These are phyloP conservation scores for Apiotrichum mycotoxinovorans DNA, from an alignment of 1,284 basidiomycete genomes.

Conservation along the genomic window DNA sequence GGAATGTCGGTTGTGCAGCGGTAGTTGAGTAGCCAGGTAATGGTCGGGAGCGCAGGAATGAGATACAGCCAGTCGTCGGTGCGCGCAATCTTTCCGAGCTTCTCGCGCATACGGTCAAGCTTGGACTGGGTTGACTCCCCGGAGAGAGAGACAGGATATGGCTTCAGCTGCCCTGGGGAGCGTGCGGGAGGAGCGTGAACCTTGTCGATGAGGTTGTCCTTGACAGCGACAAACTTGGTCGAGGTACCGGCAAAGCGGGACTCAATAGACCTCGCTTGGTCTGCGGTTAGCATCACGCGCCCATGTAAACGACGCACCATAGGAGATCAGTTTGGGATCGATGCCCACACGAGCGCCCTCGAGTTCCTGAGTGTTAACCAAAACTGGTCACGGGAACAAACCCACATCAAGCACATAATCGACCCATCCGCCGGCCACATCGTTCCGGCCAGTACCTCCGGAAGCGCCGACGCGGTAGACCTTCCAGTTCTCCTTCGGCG, in stretches of 20 bases:
- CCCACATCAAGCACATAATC: conserved; percentile 65
- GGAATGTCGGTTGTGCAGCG: conserved; percentile 73
- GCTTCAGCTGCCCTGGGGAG: conserved; percentile 65
- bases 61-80: conserved; percentile 43
- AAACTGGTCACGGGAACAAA: not conserved
- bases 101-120: conserved; percentile 30
- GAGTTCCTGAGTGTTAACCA: conserved; percentile 51
- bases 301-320: conserved; percentile 52
- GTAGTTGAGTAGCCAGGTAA: conserved; percentile 76
- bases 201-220: conserved; percentile 76
- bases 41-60: conserved; percentile 49
- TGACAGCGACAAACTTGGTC: conserved; percentile 59
- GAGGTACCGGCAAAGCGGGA: conserved; percentile 52
- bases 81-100: conserved; percentile 41
- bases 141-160: conserved; percentile 70
- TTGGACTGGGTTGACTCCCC: conserved; percentile 53
- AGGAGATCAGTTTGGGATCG: conserved; percentile 81
- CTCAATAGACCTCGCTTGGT: conserved; percentile 22
- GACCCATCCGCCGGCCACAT: conserved; percentile 65
- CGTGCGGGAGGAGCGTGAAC: conserved; percentile 71
- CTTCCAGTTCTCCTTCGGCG: conserved; percentile 70
- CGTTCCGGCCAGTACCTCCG: conserved; percentile 47
- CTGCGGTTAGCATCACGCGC: conserved; percentile 8
- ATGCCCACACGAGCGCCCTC: conserved; percentile 68
- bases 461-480: conserved; percentile 64